Conservation (phyloP, 768 basidiomycete genomes). For the Suillus paluster region DNA sequence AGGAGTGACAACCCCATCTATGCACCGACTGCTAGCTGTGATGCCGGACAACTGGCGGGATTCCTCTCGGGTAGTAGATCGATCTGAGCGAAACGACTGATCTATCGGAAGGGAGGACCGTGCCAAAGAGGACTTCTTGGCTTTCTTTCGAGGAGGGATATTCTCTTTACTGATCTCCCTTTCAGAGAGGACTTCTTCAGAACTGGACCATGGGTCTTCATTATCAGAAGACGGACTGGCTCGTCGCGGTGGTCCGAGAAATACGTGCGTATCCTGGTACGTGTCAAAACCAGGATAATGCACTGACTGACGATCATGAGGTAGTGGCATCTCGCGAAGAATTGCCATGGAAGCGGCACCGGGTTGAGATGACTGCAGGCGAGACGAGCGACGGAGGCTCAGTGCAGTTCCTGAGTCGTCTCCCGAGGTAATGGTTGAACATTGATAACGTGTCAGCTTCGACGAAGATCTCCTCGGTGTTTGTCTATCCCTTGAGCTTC, state of each 20-base stretch:
- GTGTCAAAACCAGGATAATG: conserved; percentile 74
- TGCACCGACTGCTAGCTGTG: neutral
- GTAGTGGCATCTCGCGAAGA: conserved; percentile 46
- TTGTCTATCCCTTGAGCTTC: conserved; percentile 18
- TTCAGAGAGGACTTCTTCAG: conserved; percentile 24
- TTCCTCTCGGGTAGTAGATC: neutral
- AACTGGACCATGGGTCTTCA: neutral
- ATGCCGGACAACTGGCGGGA: neutral
- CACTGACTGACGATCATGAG: conserved; percentile 54
- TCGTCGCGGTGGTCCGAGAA: conserved; percentile 9
- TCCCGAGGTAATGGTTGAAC: conserved; percentile 12
- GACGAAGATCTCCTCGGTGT: conserved; percentile 23
- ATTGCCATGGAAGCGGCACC: conserved; percentile 27
- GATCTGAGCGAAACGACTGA: neutral
- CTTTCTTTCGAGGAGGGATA: conserved; percentile 48
- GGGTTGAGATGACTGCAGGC: conserved; percentile 17
- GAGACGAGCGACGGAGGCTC: conserved; percentile 16
- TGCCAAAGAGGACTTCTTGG: conserved; percentile 41
- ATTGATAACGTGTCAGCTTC: conserved; percentile 24
- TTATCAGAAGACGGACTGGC: conserved; percentile 10
- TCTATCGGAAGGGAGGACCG: neutral
- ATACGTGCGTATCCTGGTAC: conserved; percentile 47
- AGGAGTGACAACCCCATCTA: neutral
- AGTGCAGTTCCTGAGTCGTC: conserved; percentile 5
- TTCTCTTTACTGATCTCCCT: conserved; percentile 63